These are phyloP conservation scores for Penicillium paneum DNA, from an alignment of 2,329 filamentous ascomycete species.

Conservation along the genomic window DNA sequence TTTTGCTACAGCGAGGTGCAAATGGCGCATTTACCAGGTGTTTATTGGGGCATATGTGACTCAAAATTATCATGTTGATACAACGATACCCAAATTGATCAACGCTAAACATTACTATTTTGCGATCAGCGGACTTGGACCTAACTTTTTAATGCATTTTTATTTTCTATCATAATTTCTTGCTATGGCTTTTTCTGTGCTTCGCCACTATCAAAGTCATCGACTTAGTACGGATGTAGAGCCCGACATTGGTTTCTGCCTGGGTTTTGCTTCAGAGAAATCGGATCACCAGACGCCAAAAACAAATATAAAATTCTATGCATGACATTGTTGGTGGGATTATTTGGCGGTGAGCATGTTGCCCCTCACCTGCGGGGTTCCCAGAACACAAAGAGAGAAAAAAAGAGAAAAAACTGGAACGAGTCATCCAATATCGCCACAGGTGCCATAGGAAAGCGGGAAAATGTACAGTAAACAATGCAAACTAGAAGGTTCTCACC, in stretches of 20 bases:
- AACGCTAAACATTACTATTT: constrained; percentile 5
- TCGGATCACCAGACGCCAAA: not conserved
- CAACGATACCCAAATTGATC: constrained; percentile 14
- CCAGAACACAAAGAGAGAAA: not conserved
- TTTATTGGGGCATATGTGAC: not conserved
- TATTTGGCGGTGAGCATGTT: constrained; percentile 21
- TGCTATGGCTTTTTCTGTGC: not conserved
- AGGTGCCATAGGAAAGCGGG: not conserved
- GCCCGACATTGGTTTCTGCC: not conserved
- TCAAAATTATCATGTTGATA: not conserved
- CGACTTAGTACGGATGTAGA: constrained; percentile 2
- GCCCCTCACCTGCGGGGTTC: constrained; percentile 20
- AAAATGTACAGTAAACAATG: constrained; percentile 10
- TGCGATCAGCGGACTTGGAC: not conserved
- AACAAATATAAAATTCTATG: constrained; percentile 1
- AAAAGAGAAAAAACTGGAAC: not conserved
- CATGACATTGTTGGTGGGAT: constrained; percentile 18
- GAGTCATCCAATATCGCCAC: not conserved
- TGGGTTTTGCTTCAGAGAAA: not conserved
- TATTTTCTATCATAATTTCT: not conserved
- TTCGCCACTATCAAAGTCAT: not conserved
- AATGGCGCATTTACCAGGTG: constrained; percentile 3
- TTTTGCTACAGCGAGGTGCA: constrained; percentile 7
- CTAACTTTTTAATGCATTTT: not conserved
- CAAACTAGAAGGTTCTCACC: constrained; percentile 13